Conservation (phyloP, 345 rosid species). For the Combretum micranthum region DNA sequence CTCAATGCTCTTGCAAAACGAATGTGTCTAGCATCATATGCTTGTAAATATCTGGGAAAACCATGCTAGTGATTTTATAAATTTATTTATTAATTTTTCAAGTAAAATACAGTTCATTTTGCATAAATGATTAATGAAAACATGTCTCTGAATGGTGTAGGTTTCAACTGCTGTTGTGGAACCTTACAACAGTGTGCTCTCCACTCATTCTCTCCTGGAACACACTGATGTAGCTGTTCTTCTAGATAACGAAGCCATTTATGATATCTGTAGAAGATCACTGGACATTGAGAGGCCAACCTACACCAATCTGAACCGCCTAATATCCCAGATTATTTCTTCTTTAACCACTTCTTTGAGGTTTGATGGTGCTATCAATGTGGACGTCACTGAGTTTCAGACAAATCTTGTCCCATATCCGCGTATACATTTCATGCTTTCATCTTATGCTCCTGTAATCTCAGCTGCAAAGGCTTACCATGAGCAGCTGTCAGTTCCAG, state of each 20-base stretch:
- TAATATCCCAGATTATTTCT: conserved; percentile 70
- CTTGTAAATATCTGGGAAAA: background rate
- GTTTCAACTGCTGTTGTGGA: conserved; percentile 85
- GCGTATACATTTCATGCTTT: conserved; percentile 81
- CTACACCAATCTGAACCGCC: conserved; percentile 68
- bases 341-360: conserved; percentile 72
- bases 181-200: conserved; percentile 76
- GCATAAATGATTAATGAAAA: background rate
- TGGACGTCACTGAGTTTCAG: conserved; percentile 73
- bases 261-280: conserved; percentile 74
- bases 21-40: background rate
- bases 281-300: conserved; percentile 72
- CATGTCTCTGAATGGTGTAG: conserved; percentile 24
- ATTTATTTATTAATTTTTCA: background rate
- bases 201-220: conserved; percentile 79
- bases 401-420: conserved; percentile 86
- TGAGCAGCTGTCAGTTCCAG: conserved; percentile 72
- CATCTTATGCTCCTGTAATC: conserved; percentile 75
- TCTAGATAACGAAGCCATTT: conserved; percentile 80
- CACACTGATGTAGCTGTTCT: conserved; percentile 79
- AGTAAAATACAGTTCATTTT: too few species aligned
- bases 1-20: background rate
- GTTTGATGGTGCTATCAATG: conserved; percentile 82
- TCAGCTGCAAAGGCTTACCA: conserved; percentile 79
- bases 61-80: background rate